Percentiles rank a stretch among this genome's conserved stretches.
phyloP scores from a whole-genome alignment of 2,329 filamentous ascomycete species.

The Fusarium haematococcum region DNA sequence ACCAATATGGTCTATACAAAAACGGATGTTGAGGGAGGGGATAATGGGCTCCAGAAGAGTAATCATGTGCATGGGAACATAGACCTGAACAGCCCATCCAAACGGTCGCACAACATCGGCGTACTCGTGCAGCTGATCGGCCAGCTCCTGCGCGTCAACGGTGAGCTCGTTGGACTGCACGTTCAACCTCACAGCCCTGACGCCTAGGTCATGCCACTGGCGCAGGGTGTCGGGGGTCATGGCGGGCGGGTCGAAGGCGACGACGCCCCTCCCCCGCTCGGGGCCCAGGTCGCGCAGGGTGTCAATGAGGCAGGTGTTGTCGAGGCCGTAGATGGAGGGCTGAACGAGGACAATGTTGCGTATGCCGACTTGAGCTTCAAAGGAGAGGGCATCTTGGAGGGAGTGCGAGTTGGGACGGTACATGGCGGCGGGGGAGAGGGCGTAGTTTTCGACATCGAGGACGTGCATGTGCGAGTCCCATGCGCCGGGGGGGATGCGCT shows the following conservation, averaged over 20 bases:
- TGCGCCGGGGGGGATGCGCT: conserved; percentile 55
- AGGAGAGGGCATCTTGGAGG: conserved; percentile 62
- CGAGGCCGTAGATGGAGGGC: conserved; percentile 70
- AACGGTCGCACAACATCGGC: conserved; percentile 62
- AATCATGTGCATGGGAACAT: conserved; percentile 64
- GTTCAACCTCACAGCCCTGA: conserved; percentile 70
- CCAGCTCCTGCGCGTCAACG: conserved; percentile 55
- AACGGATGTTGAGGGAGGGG: conserved; percentile 60
- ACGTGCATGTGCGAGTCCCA: conserved; percentile 76
- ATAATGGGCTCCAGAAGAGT: conserved; percentile 61
- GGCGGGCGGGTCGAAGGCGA: conserved; percentile 64
- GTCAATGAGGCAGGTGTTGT: conserved; percentile 70
- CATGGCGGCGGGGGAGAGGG: conserved; percentile 59
- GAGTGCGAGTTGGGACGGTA: conserved; percentile 65
- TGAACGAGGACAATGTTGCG: conserved; percentile 70
- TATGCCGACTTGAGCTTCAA: conserved; percentile 64
- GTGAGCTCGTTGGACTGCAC: conserved; percentile 63
- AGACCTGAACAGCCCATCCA: conserved; percentile 70
- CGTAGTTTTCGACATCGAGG: conserved; percentile 64
- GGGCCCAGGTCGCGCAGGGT: conserved; percentile 63
- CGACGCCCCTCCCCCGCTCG: conserved; percentile 63
- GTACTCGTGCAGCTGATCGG: conserved; percentile 57
- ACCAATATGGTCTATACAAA: conserved; percentile 72
- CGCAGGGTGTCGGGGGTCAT: conserved; percentile 53
- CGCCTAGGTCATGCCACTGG: conserved; percentile 68